A percentile compares a stretch with the other conserved stretches of the same genome.
phyloP scores from a whole-genome alignment of 345 rosid species.

The Sisymbrium altissimum region DNA sequence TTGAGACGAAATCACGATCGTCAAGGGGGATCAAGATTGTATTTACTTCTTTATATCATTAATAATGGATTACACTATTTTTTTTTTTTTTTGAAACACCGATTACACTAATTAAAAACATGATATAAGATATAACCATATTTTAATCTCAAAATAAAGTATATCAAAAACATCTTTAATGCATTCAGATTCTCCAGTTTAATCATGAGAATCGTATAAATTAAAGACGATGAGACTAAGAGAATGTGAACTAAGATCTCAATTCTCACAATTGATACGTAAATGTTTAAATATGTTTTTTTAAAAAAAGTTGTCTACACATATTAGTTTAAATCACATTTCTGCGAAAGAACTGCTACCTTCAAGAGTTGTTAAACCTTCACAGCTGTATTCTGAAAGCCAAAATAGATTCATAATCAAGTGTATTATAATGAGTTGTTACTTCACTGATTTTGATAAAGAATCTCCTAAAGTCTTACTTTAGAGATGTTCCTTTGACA shows the following conservation, averaged over 20 bases:
- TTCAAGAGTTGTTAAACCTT: constrained; percentile 7
- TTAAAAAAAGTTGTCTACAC: neutral
- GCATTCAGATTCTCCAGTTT: neutral
- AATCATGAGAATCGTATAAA: neutral
- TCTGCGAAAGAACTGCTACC: neutral
- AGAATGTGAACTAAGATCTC: constrained; percentile 1
- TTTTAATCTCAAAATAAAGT: neutral
- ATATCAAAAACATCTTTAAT: neutral
- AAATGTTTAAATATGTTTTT: neutral
- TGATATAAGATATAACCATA: neutral
- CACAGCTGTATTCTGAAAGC: constrained; percentile 7
- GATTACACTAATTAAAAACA: no score
- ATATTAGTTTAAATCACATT: constrained; percentile 8
- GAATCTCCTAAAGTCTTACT: constrained; percentile 6
- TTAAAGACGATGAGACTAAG: neutral
- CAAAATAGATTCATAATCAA: neutral
- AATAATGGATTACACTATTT: neutral
- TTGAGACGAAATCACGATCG: constrained; percentile 12
- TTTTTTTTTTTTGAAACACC: no score
- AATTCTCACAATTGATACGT: neutral
- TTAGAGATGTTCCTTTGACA: constrained; percentile 15
- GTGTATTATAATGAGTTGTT: constrained; percentile 11
- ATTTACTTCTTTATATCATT: neutral
- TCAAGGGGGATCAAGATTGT: neutral
- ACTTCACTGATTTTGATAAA: constrained; percentile 23